Conservation (phyloP, 2,329 filamentous ascomycete species). For the Graphilbum sp. region DNA sequence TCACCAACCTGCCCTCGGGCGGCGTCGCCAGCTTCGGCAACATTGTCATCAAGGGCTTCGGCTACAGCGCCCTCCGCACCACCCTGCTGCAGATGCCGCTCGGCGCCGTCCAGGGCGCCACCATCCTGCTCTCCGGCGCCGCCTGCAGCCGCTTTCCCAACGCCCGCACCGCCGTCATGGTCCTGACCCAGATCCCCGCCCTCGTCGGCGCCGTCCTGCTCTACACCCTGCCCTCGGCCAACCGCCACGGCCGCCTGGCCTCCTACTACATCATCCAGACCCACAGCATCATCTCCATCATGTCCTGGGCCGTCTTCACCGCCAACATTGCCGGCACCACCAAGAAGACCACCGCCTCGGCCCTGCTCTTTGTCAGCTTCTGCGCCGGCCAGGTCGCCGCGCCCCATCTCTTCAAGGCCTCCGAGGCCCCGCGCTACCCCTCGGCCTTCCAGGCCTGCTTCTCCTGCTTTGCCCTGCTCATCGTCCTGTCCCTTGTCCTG, state of each 20-base stretch:
- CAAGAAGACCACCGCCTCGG: conserved; percentile 48
- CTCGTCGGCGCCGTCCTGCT: background rate
- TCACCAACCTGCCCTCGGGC: conserved; percentile 35
- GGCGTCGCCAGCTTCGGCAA: conserved; percentile 43
- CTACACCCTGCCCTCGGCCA: background rate
- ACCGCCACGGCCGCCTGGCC: background rate
- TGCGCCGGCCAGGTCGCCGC: conserved; percentile 44
- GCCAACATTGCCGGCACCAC: conserved; percentile 38
- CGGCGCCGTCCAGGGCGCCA: conserved; percentile 9
- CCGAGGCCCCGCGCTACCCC: conserved; percentile 25
- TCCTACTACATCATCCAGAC: background rate
- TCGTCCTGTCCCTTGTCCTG: background rate
- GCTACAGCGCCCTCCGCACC: conserved; percentile 26
- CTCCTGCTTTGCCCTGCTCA: background rate
- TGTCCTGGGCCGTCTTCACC: conserved; percentile 31
- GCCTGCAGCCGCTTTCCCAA: conserved; percentile 21
- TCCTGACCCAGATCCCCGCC: too few relatives aligned
- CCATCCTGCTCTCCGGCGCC: background rate
- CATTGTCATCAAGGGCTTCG: conserved; percentile 40
- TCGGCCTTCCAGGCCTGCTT: background rate
- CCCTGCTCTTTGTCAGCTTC: conserved; percentile 41
- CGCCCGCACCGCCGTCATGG: too few relatives aligned
- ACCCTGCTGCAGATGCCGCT: conserved; percentile 21
- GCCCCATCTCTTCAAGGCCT: conserved; percentile 43
- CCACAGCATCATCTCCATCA: conserved; percentile 22